Percentiles rank a stretch among this genome's conserved stretches.
phyloP scores from a whole-genome alignment of 768 basidiomycete genomes.

The Aureoboletus auriporus region DNA sequence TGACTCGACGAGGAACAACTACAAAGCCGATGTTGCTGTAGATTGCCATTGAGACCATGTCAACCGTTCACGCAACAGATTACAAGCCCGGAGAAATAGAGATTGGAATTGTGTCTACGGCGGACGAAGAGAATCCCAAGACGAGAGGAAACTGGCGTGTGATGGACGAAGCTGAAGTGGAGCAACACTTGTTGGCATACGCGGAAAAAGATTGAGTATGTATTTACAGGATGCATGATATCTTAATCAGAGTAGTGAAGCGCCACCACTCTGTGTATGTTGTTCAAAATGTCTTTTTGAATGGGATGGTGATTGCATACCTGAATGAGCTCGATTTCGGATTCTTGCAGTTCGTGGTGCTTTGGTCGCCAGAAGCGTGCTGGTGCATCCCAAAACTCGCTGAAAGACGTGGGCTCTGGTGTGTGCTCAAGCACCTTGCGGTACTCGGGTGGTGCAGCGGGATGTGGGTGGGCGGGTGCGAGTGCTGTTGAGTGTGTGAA shows the following conservation, averaged over 20 bases:
- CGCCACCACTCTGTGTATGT: slow-evolving; percentile 55
- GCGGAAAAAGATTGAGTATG: slow-evolving; percentile 76
- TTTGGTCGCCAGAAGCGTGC: slow-evolving; percentile 51
- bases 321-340: slow-evolving; percentile 64
- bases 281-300: not conserved
- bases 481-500: slow-evolving; percentile 30
- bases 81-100: slow-evolving; percentile 96
- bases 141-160: slow-evolving; percentile 75
- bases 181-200: slow-evolving; percentile 76
- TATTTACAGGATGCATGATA: not conserved
- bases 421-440: slow-evolving; percentile 47
- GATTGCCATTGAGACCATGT: slow-evolving; percentile 95
- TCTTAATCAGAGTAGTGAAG: slow-evolving; percentile 40
- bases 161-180: slow-evolving; percentile 73
- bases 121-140: slow-evolving; percentile 69
- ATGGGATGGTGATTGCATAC: slow-evolving; percentile 34
- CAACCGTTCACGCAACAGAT: slow-evolving; percentile 91
- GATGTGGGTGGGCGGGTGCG: slow-evolving; percentile 51
- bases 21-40: slow-evolving; percentile 28
- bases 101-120: slow-evolving; percentile 84
- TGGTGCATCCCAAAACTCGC: slow-evolving; percentile 69
- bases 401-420: slow-evolving; percentile 34
- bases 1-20: not conserved
- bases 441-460: slow-evolving; percentile 62
- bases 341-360: slow-evolving; percentile 44